These are phyloP conservation scores for Saccharomycopsis fodiens DNA, from an alignment of 805 yeast genomes.

Conservation along the genomic window DNA sequence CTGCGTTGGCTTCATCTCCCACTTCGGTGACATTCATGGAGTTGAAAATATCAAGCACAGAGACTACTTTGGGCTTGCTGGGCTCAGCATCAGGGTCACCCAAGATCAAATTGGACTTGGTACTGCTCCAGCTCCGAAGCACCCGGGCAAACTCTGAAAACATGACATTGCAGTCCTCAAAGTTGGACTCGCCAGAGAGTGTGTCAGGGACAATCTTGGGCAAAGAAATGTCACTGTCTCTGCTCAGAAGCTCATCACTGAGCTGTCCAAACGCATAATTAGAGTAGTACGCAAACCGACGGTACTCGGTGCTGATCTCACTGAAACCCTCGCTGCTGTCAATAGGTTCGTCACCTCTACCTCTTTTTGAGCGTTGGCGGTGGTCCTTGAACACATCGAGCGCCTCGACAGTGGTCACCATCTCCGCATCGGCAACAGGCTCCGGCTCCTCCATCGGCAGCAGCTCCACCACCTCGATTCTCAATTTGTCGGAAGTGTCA, in stretches of 20 bases:
- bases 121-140: slow-evolving; percentile 13
- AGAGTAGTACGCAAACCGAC: not conserved
- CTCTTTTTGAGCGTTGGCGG: slow-evolving; percentile 35
- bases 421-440: slow-evolving; percentile 27
- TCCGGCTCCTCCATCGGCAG: too few species aligned
- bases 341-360: slow-evolving; percentile 27
- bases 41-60: slow-evolving; percentile 2
- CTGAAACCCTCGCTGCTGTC: slow-evolving; percentile 10
- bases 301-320: slow-evolving; percentile 7
- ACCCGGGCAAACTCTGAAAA: slow-evolving; percentile 6
- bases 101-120: slow-evolving; percentile 8
- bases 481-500: slow-evolving; percentile 16
- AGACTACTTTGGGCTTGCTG: not conserved
- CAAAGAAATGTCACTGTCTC: not conserved
- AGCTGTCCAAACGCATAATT: not conserved
- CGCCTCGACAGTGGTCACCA: slow-evolving; percentile 16
- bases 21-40: not conserved
- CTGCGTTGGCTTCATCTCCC: not conserved
- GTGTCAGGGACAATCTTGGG: not conserved
- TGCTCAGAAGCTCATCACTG: not conserved
- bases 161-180: not conserved
- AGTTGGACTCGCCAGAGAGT: not conserved
- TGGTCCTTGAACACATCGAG: slow-evolving; percentile 30
- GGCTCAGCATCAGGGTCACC: not conserved
- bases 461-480: too few species aligned